Evolutionary conservation across 768 basidiomycete species (phyloP).

Genomic region (Collybia mongolica): DNA sequence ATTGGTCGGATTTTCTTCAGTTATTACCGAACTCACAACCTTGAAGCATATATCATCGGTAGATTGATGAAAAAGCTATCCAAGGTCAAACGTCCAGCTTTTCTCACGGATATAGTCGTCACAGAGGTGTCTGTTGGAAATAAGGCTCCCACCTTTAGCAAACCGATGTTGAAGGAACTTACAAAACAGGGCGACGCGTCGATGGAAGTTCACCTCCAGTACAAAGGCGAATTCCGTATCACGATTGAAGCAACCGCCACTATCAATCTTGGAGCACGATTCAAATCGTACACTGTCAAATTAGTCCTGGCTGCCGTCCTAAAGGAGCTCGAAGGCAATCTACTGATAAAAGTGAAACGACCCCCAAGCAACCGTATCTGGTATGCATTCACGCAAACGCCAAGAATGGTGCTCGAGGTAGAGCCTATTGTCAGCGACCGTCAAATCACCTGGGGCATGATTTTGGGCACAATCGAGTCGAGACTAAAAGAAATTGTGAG

Average conservation of each 20-base stretch:
- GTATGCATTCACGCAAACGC: constrained; percentile 92
- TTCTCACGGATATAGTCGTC: constrained; percentile 83
- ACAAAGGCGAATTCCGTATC: constrained; percentile 86
- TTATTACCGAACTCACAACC: constrained; percentile 77
- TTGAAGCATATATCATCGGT: constrained; percentile 84
- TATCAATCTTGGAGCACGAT: constrained; percentile 70
- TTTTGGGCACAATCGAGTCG: constrained; percentile 86
- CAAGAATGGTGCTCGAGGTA: constrained; percentile 84
- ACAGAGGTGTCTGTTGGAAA: constrained; percentile 89
- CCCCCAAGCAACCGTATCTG: constrained; percentile 95
- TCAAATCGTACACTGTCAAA: constrained; percentile 88
- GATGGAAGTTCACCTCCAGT: constrained; percentile 80
- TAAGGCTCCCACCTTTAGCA: constrained; percentile 83
- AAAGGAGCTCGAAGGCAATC: constrained; percentile 87
- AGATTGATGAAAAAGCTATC: constrained; percentile 92
- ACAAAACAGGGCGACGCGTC: constrained; percentile 92
- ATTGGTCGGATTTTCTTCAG: constrained; percentile 92
- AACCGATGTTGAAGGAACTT: constrained; percentile 97
- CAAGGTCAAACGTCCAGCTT: constrained; percentile 86
- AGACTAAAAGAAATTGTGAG: constrained; percentile 85
- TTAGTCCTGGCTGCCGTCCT: constrained; percentile 86
- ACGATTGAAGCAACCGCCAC: constrained; percentile 89
- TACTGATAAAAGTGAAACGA: constrained; percentile 87
- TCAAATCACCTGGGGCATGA: constrained; percentile 93
- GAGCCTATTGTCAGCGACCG: constrained; percentile 94